Evolutionary conservation across 2,329 filamentous ascomycete species (phyloP), one percentile per base, ranked within the genome.

Genomic region (Xylariaceae sp.): DNA sequence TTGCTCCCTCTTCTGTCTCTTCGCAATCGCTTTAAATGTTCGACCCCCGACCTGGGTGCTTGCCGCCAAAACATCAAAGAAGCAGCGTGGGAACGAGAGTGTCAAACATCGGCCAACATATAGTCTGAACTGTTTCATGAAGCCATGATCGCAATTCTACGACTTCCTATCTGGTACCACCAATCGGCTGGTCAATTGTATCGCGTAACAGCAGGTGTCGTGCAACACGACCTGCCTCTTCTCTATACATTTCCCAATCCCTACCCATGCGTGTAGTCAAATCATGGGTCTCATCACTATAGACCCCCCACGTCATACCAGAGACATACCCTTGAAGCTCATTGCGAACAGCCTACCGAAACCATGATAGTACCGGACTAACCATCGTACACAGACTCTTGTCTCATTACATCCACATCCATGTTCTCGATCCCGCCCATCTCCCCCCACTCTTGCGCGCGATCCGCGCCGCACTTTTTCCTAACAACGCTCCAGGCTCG

Each of bases 391-490:
- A 64, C 70, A 88, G 79, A 72, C 76, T 80, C 54, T 72, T 87
- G 58, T 85, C 82, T 48, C 72, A 84, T 68, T 72, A 75, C 61
- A 76, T 84, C 58, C 74, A 76, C 57, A 73, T 71, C 50, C 73
- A 80, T 66, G 67, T 89, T 55, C 75, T 90, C 56, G 81, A 86
- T 71, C 77, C 85, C 60, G 77, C 78, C 56, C 77, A 81, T 60
- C 75, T 91, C 50, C 84, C 88, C 67, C 76, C 77, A 66, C 71
- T 89, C 60, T 80, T 93, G 63, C 82, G 84, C 67, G 81, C 84
- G 60, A 78, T 89, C 64, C 88, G 94, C 67, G 83, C 82, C 63
- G 82, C 88, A 55, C 76, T 97, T 50, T 97, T 97, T 69, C 93
- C 94, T 60, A 88, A 90, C 72, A 95, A 95, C 71, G 78, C 82